Evolutionary conservation across 1,284 basidiomycete genomes (phyloP).

Genomic region (Pseudomicrostroma phylloplanum): DNA sequence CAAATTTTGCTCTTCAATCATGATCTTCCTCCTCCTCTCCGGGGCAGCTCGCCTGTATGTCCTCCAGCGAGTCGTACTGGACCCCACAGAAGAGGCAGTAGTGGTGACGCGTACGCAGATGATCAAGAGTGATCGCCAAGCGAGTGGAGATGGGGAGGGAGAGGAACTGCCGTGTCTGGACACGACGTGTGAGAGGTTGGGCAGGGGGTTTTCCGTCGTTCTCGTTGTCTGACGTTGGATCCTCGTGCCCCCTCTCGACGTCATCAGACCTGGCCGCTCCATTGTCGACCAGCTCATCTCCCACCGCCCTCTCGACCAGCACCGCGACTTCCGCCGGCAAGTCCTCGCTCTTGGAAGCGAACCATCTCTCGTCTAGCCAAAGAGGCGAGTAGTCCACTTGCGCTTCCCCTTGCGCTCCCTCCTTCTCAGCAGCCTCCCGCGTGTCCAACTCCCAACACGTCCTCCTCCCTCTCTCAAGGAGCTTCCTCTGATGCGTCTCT

Average conservation of each 20-base stretch:
- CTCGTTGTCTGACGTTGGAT: neutral
- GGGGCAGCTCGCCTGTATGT: conserved; percentile 14
- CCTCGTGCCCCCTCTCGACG: conserved; percentile 4
- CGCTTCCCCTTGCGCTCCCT: neutral
- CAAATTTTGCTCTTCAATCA: neutral
- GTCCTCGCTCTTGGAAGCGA: neutral
- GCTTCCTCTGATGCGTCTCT: conserved; percentile 4
- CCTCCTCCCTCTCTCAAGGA: conserved; percentile 10
- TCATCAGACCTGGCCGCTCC: neutral
- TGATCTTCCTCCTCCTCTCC: conserved; percentile 21
- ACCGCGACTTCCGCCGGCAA: conserved; percentile 6
- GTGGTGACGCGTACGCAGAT: conserved; percentile 14
- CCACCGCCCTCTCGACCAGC: conserved; percentile 12
- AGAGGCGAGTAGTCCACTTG: conserved; percentile 12
- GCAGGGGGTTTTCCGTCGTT: neutral
- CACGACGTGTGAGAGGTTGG: neutral
- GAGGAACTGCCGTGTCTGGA: conserved; percentile 8
- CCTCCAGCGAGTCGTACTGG: conserved; percentile 11
- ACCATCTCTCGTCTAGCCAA: conserved; percentile 14
- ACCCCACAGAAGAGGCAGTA: conserved; percentile 22
- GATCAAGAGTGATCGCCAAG: conserved; percentile 12
- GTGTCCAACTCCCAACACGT: conserved; percentile 17
- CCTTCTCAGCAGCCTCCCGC: conserved; percentile 3
- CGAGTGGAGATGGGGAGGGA: conserved; percentile 9
- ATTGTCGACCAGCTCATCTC: neutral